Percentiles rank a stretch among this genome's conserved stretches.
These are phyloP conservation scores for Kwoniella sp. DNA, from an alignment of 768 basidiomycete species.

Conservation along the genomic window DNA sequence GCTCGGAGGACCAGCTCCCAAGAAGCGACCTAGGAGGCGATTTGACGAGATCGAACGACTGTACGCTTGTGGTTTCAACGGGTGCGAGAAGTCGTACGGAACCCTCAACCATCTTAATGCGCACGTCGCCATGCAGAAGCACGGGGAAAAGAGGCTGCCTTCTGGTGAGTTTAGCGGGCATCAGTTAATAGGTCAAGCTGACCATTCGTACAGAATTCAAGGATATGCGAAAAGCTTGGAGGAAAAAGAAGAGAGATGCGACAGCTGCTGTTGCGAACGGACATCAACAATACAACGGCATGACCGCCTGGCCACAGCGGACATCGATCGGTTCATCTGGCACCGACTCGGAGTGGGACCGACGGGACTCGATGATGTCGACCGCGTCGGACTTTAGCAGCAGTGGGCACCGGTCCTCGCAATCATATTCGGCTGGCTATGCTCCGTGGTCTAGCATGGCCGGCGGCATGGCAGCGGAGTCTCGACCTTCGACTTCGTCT, in stretches of 20 bases:
- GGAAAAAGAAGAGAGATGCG: slow-evolving; percentile 81
- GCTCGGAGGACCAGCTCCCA: slow-evolving; percentile 37
- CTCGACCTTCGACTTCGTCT: slow-evolving; percentile 27
- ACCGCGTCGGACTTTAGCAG: slow-evolving; percentile 10
- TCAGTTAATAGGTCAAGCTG: slow-evolving; percentile 6
- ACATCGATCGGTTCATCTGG: slow-evolving; percentile 21
- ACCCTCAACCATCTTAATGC: slow-evolving; percentile 96
- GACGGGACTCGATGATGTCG: slow-evolving; percentile 31
- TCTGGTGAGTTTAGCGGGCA: slow-evolving; percentile 60
- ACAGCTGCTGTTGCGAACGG: slow-evolving; percentile 28
- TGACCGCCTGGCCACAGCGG: slow-evolving; percentile 11
- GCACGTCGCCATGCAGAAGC: slow-evolving; percentile 97
- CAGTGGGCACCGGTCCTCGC: slow-evolving; percentile 6
- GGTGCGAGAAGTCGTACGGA: slow-evolving; percentile 75
- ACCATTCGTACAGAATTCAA: slow-evolving; percentile 99
- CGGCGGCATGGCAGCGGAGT: slow-evolving; percentile 1
- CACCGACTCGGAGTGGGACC: slow-evolving; percentile 27
- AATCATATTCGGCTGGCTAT: slow-evolving; percentile 12
- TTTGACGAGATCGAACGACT: slow-evolving; percentile 89
- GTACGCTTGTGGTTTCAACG: slow-evolving; percentile 67
- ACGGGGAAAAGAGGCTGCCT: slow-evolving; percentile 83
- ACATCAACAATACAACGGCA: slow-evolving; percentile 6
- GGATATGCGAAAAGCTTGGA: slow-evolving; percentile 93
- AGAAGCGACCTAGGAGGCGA: slow-evolving; percentile 52
- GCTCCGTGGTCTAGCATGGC: slow-evolving; percentile 2